phyloP scores from a whole-genome alignment of 116 monocot species.

The Zostera marina region DNA sequence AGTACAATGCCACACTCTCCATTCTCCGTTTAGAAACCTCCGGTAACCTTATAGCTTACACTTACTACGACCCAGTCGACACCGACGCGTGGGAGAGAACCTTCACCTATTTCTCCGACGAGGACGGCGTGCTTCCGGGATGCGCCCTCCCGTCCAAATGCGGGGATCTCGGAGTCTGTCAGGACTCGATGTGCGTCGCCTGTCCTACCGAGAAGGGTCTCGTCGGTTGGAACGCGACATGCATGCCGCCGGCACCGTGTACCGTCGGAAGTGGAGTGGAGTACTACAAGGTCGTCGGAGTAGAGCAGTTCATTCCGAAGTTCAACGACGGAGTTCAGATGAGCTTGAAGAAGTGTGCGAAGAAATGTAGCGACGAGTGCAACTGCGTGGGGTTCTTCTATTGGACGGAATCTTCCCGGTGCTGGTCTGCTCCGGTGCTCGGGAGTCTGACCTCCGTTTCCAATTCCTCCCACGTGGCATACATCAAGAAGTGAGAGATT shows the following conservation, averaged over 20 bases:
- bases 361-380: slow-evolving; percentile 13
- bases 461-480: slow-evolving; percentile 12
- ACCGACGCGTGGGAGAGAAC: slow-evolving; percentile 40
- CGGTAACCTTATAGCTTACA: slow-evolving; percentile 44
- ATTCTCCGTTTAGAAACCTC: slow-evolving; percentile 31
- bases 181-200: slow-evolving; percentile 51
- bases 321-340: slow-evolving; percentile 19
- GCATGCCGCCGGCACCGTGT: slow-evolving; percentile 16
- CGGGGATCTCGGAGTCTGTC: slow-evolving; percentile 33
- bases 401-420: slow-evolving; percentile 6
- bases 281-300: slow-evolving; percentile 46
- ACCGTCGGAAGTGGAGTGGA: slow-evolving; percentile 1
- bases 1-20: slow-evolving; percentile 39
- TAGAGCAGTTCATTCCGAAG: slow-evolving; percentile 37
- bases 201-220: slow-evolving; percentile 34
- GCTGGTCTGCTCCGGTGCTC: slow-evolving; percentile 12
- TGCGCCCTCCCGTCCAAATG: slow-evolving; percentile 42
- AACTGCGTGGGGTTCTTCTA: slow-evolving; percentile 14
- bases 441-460: slow-evolving; percentile 8
- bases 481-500: slow-evolving; percentile 15
- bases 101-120: slow-evolving; percentile 35
- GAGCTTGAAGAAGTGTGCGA: slow-evolving; percentile 25
- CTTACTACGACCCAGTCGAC: slow-evolving; percentile 43
- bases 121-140: slow-evolving; percentile 9
- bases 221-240: slow-evolving; percentile 38